Evolutionary conservation across 257 asterid species (phyloP).

Genomic region (Solanum dulcamara): DNA sequence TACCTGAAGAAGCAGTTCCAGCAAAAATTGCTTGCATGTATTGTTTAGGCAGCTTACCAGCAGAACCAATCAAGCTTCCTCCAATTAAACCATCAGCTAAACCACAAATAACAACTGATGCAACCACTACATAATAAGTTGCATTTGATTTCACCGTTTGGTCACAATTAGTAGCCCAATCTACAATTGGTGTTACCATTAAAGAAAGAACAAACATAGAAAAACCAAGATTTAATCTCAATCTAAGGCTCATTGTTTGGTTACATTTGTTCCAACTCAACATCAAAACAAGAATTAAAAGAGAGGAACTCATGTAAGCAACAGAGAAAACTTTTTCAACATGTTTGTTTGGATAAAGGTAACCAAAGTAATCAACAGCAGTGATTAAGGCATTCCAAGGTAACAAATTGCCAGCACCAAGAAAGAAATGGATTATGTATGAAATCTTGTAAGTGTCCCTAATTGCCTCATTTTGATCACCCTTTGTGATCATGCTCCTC

Average conservation of each 20-base stretch:
- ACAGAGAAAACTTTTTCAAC: slow-evolving; percentile 63
- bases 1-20: slow-evolving; percentile 88
- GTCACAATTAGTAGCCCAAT: slow-evolving; percentile 33
- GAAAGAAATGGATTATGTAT: slow-evolving; percentile 58
- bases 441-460: slow-evolving; percentile 40
- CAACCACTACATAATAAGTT: slow-evolving; percentile 27
- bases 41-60: slow-evolving; percentile 59
- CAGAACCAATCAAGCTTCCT: slow-evolving; percentile 54
- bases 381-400: slow-evolving; percentile 83
- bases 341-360: slow-evolving; percentile 44
- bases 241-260: slow-evolving; percentile 22
- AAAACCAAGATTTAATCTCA: slow-evolving; percentile 59
- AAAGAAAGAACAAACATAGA: slow-evolving; percentile 40
- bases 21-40: slow-evolving; percentile 88
- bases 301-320: slow-evolving; percentile 57
- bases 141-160: slow-evolving; percentile 7
- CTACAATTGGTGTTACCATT: slow-evolving; percentile 41
- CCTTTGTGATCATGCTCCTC: neutral
- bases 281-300: slow-evolving; percentile 30
- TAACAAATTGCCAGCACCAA: slow-evolving; percentile 72
- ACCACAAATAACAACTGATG: slow-evolving; percentile 51
- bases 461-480: slow-evolving; percentile 1
- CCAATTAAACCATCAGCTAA: slow-evolving; percentile 61
- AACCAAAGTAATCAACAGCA: slow-evolving; percentile 58
- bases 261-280: slow-evolving; percentile 23